A percentile compares a stretch with the other conserved stretches of the same genome.
These are phyloP conservation scores for Xylariaceae sp. DNA, from an alignment of 2,329 filamentous ascomycete genomes.

Conservation along the genomic window DNA sequence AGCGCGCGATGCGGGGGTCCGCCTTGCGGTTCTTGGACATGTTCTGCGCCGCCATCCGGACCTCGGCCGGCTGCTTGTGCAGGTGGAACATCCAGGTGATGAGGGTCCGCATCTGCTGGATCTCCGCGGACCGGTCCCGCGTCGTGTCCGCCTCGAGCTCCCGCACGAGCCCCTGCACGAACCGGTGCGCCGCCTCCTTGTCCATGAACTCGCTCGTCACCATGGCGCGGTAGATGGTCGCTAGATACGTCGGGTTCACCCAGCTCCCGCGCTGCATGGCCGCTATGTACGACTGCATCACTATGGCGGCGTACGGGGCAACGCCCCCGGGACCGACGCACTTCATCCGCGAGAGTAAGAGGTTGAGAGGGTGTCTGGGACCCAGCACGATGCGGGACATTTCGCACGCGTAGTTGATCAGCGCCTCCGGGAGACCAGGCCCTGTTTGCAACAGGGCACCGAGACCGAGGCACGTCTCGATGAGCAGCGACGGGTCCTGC, in stretches of 20 bases:
- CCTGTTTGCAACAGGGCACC: slow-evolving; percentile 16
- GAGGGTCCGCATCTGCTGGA: slow-evolving; percentile 10
- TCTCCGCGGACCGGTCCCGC: not conserved
- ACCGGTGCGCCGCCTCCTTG: not conserved
- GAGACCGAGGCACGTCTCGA: slow-evolving; percentile 22
- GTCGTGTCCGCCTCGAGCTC: slow-evolving; percentile 4
- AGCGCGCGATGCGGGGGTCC: slow-evolving; percentile 19
- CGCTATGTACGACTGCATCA: slow-evolving; percentile 16
- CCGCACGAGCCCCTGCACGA: slow-evolving; percentile 11
- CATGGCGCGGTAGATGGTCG: slow-evolving; percentile 21
- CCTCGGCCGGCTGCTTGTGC: slow-evolving; percentile 18
- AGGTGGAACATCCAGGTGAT: slow-evolving; percentile 12
- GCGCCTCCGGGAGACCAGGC: slow-evolving; percentile 10
- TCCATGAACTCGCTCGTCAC: slow-evolving; percentile 23
- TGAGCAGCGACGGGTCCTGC: slow-evolving; percentile 24
- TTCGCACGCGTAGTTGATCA: slow-evolving; percentile 17
- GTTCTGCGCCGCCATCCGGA: slow-evolving; percentile 6
- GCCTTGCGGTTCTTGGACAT: not conserved
- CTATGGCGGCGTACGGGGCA: slow-evolving; percentile 2
- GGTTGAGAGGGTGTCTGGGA: slow-evolving; percentile 16
- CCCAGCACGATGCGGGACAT: slow-evolving; percentile 21
- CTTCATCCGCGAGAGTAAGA: slow-evolving; percentile 14
- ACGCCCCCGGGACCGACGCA: slow-evolving; percentile 2
- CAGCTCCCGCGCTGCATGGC: slow-evolving; percentile 6
- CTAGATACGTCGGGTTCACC: slow-evolving; percentile 21